A percentile compares a stretch with the other conserved stretches of the same genome.
Evolutionary conservation across 176 grass and related monocot species (phyloP).

Genomic region (Juncus effusus): DNA sequence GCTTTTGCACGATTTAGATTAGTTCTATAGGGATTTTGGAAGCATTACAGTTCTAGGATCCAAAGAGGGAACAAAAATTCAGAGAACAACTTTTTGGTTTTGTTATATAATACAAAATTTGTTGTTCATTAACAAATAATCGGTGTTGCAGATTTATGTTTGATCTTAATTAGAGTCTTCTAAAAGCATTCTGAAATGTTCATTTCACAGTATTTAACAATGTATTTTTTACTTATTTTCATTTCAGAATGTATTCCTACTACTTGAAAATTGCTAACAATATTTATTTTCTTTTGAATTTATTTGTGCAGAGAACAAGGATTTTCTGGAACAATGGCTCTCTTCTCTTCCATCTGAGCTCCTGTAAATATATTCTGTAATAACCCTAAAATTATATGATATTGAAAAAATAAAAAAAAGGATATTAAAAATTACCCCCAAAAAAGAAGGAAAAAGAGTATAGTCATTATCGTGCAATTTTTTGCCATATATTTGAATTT

Average conservation of each 20-base stretch:
- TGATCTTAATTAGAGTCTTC: background rate
- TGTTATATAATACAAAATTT: no score
- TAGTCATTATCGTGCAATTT: slow-evolving; percentile 9
- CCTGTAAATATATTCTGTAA: background rate
- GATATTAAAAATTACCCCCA: background rate
- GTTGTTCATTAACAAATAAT: background rate
- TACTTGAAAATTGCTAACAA: background rate
- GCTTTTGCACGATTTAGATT: no score
- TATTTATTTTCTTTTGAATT: background rate
- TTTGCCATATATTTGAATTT: slow-evolving; percentile 16
- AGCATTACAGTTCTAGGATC: no score
- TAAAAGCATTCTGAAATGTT: background rate
- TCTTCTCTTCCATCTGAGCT: slow-evolving; percentile 19
- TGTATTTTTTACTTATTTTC: background rate
- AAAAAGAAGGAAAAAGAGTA: slow-evolving; percentile 10
- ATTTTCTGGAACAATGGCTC: slow-evolving; percentile 20
- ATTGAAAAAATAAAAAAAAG: background rate
- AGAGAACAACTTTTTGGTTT: no score
- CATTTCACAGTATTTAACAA: no score
- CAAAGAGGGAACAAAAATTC: no score
- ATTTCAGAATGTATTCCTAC: background rate
- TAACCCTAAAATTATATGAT: slow-evolving; percentile 2
- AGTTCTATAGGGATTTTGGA: no score
- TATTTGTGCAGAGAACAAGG: slow-evolving; percentile 19
- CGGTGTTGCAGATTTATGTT: background rate